Evolutionary conservation across 345 rosid species (phyloP), one percentile per base, ranked within the genome.

Genomic region (Salix arbutifolia): DNA sequence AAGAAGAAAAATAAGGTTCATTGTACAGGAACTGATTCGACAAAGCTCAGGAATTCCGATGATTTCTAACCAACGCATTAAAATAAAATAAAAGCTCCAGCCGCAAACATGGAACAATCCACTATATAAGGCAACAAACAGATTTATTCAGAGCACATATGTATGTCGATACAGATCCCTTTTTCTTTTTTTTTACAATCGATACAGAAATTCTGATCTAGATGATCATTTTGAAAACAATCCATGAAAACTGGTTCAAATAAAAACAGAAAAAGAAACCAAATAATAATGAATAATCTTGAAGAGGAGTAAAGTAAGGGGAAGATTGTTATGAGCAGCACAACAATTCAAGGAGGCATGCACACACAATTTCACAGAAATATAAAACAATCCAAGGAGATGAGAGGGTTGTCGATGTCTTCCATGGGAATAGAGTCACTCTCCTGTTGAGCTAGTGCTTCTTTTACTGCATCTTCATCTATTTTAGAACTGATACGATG

Each of bases 301-400:
- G 13, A n/a, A 44, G 8, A 18, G 9, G 8, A 16, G 12, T 23
- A 64, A 72, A 56, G 42, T 44, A 40, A 5, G 31, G 17, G 38
- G 35, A 30, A 14, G 68, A 65, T 42, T 31, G 25, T 50, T 70
- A 79, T 79, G 61, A 76, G 65, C 75, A 70, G 14, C 21, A 75
- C 52, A 16, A 26, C 26, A 31, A 18, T 7, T 40, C 7, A n/a
- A 75, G 62, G 31, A 46, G 7, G 50, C 30, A 74, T 64, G 28
- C 70, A 16, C 74, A 58, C 79, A 71, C 62, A 65, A 17, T 35
- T 82, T 78, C 86, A 91, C n/a, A 94, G 87, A 81, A 94, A 94
- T 68, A 94, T 92, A 79, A 92, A 94, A 78, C 98, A 94, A 85
- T 94, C 98, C 86, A 94, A 86, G 77, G 97, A 92, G 73, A 94